These are phyloP conservation scores for Aspergillus intermedius DNA, from an alignment of 2,329 filamentous ascomycete species.

Conservation along the genomic window DNA sequence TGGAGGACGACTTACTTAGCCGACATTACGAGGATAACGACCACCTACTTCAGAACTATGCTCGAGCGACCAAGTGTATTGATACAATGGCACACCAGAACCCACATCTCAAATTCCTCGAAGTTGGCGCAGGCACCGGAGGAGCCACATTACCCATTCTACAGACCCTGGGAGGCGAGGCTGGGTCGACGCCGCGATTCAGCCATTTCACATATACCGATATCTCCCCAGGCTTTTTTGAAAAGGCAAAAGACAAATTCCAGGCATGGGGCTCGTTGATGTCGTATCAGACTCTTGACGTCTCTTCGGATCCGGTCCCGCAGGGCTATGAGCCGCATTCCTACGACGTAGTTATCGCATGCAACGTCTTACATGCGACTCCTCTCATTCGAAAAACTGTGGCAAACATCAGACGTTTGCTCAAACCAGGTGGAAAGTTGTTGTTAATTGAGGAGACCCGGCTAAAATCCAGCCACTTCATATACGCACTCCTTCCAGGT, in stretches of 20 bases:
- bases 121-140: slow-evolving; percentile 22
- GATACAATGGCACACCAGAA: slow-evolving; percentile 24
- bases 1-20: slow-evolving; percentile 19
- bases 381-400: slow-evolving; percentile 18
- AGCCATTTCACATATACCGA: slow-evolving; percentile 20
- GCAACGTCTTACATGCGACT: slow-evolving; percentile 26
- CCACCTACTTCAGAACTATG: slow-evolving; percentile 13
- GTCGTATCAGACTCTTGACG: slow-evolving; percentile 19
- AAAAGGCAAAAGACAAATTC: slow-evolving; percentile 21
- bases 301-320: slow-evolving; percentile 16
- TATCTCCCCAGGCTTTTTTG: slow-evolving; percentile 26
- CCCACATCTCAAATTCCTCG: slow-evolving; percentile 19
- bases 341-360: slow-evolving; percentile 28
- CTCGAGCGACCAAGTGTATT: slow-evolving; percentile 16
- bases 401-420: slow-evolving; percentile 18
- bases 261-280: slow-evolving; percentile 18
- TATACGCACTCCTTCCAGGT: slow-evolving; percentile 18
- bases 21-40: slow-evolving; percentile 17
- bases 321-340: slow-evolving; percentile 20
- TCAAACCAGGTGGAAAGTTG: slow-evolving; percentile 24
- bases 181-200: slow-evolving; percentile 12
- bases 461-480: background rate
- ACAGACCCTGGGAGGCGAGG: slow-evolving; percentile 12
- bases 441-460: slow-evolving; percentile 14
- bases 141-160: slow-evolving; percentile 18